Conservation (phyloP, 495 filamentous ascomycete species). For the Penicillium dipodomyicola region DNA sequence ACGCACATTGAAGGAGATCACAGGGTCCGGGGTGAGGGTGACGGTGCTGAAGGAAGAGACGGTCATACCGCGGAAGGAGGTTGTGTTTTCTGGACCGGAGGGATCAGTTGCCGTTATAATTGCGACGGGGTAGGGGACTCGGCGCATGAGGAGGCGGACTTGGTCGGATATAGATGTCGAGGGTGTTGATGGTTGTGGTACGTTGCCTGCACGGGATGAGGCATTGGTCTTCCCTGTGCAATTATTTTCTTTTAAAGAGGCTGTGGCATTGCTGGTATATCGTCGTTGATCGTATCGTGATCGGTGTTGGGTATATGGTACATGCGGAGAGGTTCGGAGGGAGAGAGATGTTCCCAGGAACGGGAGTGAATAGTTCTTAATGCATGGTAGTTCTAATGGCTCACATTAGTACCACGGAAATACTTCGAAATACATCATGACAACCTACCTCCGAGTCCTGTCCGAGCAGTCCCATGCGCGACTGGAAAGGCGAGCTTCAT, state of each 20-base stretch:
- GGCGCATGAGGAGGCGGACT: conserved; percentile 66
- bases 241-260: conserved; percentile 5
- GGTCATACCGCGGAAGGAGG: conserved; percentile 61
- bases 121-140: conserved; percentile 69
- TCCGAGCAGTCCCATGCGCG: conserved; percentile 21
- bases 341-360: neutral
- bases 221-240: neutral
- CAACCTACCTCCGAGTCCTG: conserved; percentile 26
- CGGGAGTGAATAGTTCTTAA: neutral
- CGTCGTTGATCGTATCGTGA: conserved; percentile 14
- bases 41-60: conserved; percentile 83
- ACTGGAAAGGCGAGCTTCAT: conserved; percentile 36
- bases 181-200: neutral
- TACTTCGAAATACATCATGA: neutral
- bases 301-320: conserved; percentile 7
- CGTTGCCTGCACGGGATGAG: neutral
- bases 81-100: conserved; percentile 20
- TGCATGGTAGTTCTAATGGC: conserved; percentile 1
- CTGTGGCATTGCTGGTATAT: conserved; percentile 20
- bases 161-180: conserved; percentile 31
- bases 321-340: conserved; percentile 5
- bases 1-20: conserved; percentile 77
- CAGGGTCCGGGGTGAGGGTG: conserved; percentile 60
- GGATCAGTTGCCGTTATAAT: conserved; percentile 58
- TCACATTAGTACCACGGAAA: neutral